These are phyloP conservation scores for Agrostemma githago DNA, from an alignment of 148 eudicot species.

Conservation along the genomic window DNA sequence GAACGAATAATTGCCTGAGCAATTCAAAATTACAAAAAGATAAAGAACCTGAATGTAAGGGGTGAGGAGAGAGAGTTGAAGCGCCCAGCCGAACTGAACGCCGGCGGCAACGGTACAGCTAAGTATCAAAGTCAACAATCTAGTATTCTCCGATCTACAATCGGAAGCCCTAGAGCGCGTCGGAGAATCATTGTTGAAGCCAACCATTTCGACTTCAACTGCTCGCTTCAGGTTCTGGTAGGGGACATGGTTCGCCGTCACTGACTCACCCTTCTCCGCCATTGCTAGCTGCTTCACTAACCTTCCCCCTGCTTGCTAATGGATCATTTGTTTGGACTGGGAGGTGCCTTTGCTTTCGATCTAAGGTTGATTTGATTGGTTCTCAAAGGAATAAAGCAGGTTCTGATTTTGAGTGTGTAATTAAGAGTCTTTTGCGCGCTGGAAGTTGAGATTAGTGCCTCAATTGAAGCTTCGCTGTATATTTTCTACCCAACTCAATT, in stretches of 20 bases:
- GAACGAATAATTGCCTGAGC: too few species aligned
- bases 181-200: constrained; percentile 10
- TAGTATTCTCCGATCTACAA: constrained; percentile 22
- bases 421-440: too few species aligned
- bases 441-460: too few species aligned
- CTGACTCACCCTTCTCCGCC: constrained; percentile 24
- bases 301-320: too few species aligned
- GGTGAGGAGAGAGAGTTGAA: constrained; percentile 89
- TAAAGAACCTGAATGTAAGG: constrained; percentile 74
- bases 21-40: neutral
- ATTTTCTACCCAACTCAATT: too few species aligned
- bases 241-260: constrained; percentile 38
- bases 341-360: too few species aligned
- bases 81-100: constrained; percentile 92
- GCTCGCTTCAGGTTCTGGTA: constrained; percentile 31
- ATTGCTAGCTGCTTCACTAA: neutral
- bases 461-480: too few species aligned
- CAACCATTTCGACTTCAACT: constrained; percentile 40
- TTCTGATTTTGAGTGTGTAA: too few species aligned
- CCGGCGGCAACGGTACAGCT: constrained; percentile 87
- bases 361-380: too few species aligned
- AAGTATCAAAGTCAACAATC: constrained; percentile 56
- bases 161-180: constrained; percentile 30
- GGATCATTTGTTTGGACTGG: too few species aligned
- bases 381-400: too few species aligned